Percentiles rank a stretch among this genome's conserved stretches.
Evolutionary conservation across 2,329 filamentous ascomycete genomes (phyloP).

Genomic region (Macrophomina tecta): DNA sequence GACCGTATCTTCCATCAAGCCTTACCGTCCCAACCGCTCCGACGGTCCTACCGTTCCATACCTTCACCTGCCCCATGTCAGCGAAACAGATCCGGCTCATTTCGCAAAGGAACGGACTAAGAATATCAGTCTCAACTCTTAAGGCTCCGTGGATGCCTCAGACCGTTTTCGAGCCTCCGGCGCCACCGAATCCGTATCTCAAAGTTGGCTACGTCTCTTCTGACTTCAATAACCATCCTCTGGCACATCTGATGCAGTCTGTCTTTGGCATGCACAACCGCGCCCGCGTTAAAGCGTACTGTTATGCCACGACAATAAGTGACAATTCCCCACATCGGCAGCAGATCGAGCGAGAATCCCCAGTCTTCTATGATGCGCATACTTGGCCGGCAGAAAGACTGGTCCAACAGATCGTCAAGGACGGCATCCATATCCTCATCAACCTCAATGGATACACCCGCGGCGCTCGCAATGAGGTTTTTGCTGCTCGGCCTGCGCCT

Average conservation of each 20-base stretch:
- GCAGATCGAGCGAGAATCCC: conserved; percentile 92
- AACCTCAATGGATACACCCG: conserved; percentile 99
- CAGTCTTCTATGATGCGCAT: conserved; percentile 88
- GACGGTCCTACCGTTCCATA: conserved; percentile 95
- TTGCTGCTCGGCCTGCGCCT: conserved; percentile 90
- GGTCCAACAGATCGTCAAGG: conserved; percentile 82
- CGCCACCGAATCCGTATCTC: conserved; percentile 80
- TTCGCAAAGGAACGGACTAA: conserved; percentile 89
- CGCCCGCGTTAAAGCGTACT: conserved; percentile 78
- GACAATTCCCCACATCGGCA: conserved; percentile 87
- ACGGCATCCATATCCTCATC: conserved; percentile 91
- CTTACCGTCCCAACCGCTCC: conserved; percentile 85
- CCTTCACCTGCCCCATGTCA: conserved; percentile 91
- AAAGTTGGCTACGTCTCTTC: conserved; percentile 96
- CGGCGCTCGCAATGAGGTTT: conserved; percentile 95
- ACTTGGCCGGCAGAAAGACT: conserved; percentile 84
- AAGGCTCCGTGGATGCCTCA: conserved; percentile 83
- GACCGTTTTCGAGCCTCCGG: conserved; percentile 82
- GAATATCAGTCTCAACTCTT: conserved; percentile 90
- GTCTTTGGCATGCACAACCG: conserved; percentile 91
- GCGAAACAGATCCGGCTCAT: conserved; percentile 92
- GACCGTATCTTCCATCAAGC: conserved; percentile 74
- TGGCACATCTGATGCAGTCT: conserved; percentile 98
- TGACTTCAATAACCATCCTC: conserved; percentile 97
- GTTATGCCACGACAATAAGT: conserved; percentile 92